Base-by-base conservation (phyloP, 495 filamentous ascomycete species). In the Aspergillus incahuasiensis region DNA sequence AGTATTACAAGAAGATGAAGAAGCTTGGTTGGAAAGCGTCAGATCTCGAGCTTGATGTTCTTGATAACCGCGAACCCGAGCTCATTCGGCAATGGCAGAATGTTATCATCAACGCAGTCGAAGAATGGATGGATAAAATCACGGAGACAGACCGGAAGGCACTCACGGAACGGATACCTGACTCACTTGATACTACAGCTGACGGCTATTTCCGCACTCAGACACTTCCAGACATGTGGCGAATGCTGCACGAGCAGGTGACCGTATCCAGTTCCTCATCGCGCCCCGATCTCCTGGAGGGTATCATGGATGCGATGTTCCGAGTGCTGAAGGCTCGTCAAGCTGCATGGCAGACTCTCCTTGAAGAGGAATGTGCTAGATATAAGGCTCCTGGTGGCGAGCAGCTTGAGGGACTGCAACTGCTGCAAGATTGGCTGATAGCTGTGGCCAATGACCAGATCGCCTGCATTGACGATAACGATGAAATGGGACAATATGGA, bases 401-500 rank as follows among this genome's bases (percentile, higher is more conserved):
- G 11, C 86, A 89, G 48, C 69, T 77, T 18, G 95, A 97, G 56
- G 88, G 89, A 5, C 80, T 95, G 47, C 86, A 89, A 63, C 69
- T 84, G 8, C 70, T 96, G 30, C 90, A 96, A 72, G 91, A 96
- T 69, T 97, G 91, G 88, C 82, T 97, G 41, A 82, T 97, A 20
- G 91, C 92, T n/a, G 88, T 95, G 48, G 94, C 94, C 56, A 99
- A 97, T 71, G 94, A 99, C 70, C 94, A 99, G 67, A 97, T 99
- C 61, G 89, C 89, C 51, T 95, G 90, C 71, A 97, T 97, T 65
- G 92, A 96, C 66, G 94, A 97, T 67, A 77, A 83, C 54, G 72
- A 76, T 22, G 86, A 88, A 47, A 83, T 84, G 30, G 82, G 79
- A 42, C 84, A 85, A 38, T 61, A 86, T 25, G 85, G 86, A 28